Base-by-base conservation (phyloP, 306 rosid genomes). In the Vachellia pachyceras region DNA sequence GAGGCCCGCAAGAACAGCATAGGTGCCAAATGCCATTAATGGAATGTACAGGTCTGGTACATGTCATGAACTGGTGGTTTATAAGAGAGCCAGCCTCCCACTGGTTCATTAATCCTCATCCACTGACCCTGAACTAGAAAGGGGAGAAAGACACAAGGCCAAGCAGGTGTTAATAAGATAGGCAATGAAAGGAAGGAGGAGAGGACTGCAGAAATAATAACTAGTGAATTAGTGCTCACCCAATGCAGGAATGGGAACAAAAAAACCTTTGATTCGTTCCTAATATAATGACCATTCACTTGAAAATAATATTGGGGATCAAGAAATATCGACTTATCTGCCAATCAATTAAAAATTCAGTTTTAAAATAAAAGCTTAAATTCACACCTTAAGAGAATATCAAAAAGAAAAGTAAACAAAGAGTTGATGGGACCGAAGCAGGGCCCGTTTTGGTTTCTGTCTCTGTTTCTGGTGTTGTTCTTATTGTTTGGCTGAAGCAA, bases 261-360 rank as follows among this genome's bases (percentile, higher is more conserved):
- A 76, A 95, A 92, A 75, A 93, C 97, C 97, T 95, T 95, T 91
- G 93, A 88, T 82, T 95, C 93, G 94, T 95, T 95, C 90, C 92
- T 88, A 70, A 93, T 97, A 82, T 91, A 95, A 36, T 90, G 99
- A 80, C 91, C 97, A 80, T 93, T 95, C 84, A 95, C 98, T 93
- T 95, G 99, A 80, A 93, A 95, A 84, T 95, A 95, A 84, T 93
- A 95, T 84, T 95, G 98, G 40, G 99, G 98, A 87, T 95, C 98
- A 44, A 95, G 86, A 95, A 93, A 72, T 91, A 90, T 77, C 93
- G 86, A 80, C 93, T 95, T 83, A 93, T 95, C 98, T 95, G 94
- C 83, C 50, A 86, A 77, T 58, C 76, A 78, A 75, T 9, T 67
- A 13, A 77, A 78, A 57, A 65, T 58, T 55, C 49, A 78, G 77